phyloP scores from a whole-genome alignment of 2,329 filamentous ascomycete genomes.

The Diplodia sapinea region DNA sequence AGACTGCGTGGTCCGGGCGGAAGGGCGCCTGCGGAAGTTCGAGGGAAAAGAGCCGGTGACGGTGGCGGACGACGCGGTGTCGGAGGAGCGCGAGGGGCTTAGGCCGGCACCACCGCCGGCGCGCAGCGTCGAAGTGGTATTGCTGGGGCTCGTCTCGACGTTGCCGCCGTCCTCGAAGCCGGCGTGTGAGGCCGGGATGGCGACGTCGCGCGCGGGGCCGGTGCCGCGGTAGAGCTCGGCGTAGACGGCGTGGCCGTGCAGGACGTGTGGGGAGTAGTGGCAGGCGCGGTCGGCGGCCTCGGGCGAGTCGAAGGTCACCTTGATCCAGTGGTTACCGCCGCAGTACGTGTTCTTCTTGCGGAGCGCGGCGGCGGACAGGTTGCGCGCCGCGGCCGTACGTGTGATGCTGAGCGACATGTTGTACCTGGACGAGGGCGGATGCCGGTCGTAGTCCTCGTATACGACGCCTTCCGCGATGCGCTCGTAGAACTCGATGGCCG shows the following conservation, averaged over 20 bases:
- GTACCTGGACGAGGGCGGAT: conserved; percentile 76
- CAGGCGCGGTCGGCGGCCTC: conserved; percentile 57
- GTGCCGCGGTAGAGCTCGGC: conserved; percentile 55
- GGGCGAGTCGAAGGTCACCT: conserved; percentile 58
- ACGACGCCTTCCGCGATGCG: conserved; percentile 78
- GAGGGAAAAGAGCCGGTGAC: conserved; percentile 38
- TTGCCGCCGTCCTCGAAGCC: conserved; percentile 34
- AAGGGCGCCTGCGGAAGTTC: conserved; percentile 1
- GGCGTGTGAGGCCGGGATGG: conserved; percentile 49
- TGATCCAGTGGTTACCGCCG: conserved; percentile 89
- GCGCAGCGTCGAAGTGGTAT: conserved; percentile 36
- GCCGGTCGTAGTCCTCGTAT: conserved; percentile 90
- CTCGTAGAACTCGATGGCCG: conserved; percentile 88
- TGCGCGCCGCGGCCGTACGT: conserved; percentile 70
- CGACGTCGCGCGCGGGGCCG: conserved; percentile 51
- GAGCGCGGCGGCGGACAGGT: conserved; percentile 74
- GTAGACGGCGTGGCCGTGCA: conserved; percentile 55
- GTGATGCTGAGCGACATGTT: conserved; percentile 75
- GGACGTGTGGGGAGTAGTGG: conserved; percentile 54
- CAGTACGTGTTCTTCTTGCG: conserved; percentile 80
- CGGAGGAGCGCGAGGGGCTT: conserved; percentile 42
- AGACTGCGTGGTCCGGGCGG: conserved; percentile 34
- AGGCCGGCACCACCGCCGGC: conserved; percentile 33
- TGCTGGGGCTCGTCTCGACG: conserved; percentile 44
- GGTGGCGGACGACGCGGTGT: conserved; percentile 51